Conservation (phyloP, 2,329 filamentous ascomycete species). For the Ascochyta lentis region DNA sequence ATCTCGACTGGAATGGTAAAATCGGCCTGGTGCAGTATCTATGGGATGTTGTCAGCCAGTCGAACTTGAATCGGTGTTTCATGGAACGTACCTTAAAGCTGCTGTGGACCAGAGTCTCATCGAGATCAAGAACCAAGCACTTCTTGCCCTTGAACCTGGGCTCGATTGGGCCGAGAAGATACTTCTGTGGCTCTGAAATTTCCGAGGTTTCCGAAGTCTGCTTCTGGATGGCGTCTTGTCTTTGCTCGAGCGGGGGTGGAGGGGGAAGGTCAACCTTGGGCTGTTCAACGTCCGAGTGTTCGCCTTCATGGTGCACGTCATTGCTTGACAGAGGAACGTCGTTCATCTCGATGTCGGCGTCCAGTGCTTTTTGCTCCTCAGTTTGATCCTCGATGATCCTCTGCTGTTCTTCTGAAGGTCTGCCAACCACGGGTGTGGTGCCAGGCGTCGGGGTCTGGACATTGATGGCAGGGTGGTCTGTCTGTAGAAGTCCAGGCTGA, state of each 20-base stretch:
- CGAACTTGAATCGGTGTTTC: not conserved
- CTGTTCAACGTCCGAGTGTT: constrained; percentile 29
- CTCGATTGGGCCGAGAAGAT: constrained; percentile 80
- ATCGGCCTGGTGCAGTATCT: constrained; percentile 97
- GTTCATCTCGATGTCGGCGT: constrained; percentile 69
- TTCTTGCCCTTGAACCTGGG: constrained; percentile 86
- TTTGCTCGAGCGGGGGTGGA: constrained; percentile 60
- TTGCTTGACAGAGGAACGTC: constrained; percentile 63
- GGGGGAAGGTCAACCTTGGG: constrained; percentile 61
- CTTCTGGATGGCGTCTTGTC: constrained; percentile 49
- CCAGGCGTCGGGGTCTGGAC: constrained; percentile 57
- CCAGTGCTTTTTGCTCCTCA: constrained; percentile 55
- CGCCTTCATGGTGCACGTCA: constrained; percentile 54
- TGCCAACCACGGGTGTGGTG: constrained; percentile 43
- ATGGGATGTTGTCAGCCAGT: constrained; percentile 23
- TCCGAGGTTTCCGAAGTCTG: constrained; percentile 53
- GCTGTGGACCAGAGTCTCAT: constrained; percentile 96
- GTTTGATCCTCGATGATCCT: constrained; percentile 59
- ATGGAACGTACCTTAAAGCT: constrained; percentile 83
- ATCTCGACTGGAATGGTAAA: constrained; percentile 99
- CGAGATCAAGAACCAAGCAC: constrained; percentile 91
- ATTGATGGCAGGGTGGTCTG: constrained; percentile 47
- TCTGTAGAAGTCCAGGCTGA: constrained; percentile 44
- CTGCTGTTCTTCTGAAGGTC: constrained; percentile 47
- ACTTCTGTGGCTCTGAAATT: constrained; percentile 62